phyloP scores from a whole-genome alignment of 139 green algal species.

The Astrephomene gubernaculifera region DNA sequence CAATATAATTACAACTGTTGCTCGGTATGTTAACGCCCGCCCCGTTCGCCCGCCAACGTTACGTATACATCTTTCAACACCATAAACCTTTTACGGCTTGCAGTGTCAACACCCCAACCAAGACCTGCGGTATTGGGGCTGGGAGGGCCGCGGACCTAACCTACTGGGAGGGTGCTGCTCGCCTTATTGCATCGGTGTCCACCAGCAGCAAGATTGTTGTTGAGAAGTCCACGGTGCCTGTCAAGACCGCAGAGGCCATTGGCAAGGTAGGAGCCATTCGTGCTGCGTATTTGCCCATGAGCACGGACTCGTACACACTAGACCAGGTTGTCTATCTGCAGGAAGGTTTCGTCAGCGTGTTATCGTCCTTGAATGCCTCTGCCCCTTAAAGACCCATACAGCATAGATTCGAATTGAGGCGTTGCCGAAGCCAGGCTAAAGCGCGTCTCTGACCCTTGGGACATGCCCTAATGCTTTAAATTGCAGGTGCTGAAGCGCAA shows the following conservation, averaged over 20 bases:
- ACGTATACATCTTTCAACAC: no score
- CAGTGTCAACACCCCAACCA: constrained; percentile 99
- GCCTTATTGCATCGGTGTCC: constrained; percentile 91
- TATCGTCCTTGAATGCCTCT: no score
- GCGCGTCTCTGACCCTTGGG: not conserved
- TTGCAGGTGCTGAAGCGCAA: constrained; percentile 85
- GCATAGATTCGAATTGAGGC: no score
- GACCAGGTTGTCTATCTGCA: no score
- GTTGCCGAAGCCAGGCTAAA: no score
- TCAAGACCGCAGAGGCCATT: constrained; percentile 99
- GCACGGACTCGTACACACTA: no score
- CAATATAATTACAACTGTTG: no score
- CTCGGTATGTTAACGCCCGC: no score
- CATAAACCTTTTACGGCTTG: no score
- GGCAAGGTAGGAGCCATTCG: constrained; percentile 76
- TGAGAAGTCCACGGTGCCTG: constrained; percentile 99
- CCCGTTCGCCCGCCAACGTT: no score
- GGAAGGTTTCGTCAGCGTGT: no score
- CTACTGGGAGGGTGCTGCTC: constrained; percentile 98
- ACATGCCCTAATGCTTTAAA: not conserved
- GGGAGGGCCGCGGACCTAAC: constrained; percentile 98
- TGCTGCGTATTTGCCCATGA: not conserved
- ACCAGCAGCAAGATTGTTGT: constrained; percentile 97
- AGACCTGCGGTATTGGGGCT: constrained; percentile 95
- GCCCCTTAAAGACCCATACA: no score